Evolutionary conservation across 257 asterid genomes (phyloP), one percentile per base, ranked within the genome.

Genomic region (Fraxinus anomala): DNA sequence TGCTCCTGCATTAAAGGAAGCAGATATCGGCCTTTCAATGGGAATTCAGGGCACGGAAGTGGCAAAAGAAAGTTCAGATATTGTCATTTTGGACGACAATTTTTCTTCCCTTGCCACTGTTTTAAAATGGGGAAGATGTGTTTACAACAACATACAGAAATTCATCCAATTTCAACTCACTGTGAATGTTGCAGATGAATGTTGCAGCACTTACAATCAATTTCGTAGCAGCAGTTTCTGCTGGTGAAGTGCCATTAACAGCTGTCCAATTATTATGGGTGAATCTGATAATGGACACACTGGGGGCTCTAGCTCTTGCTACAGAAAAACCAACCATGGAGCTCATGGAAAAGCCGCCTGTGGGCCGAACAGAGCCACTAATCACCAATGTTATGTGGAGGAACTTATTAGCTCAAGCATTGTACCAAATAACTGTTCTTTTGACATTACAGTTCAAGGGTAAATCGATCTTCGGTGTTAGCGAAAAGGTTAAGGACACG

Each of bases 31-130:
- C 6, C 92, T 91, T 14, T 88, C 94, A 0, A 91, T 91, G 94
- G 97, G 96, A 10, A 88, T 88, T 36, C 93, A 91, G 21, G 95
- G 92, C 23, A 91, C 92, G 0, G 91, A 91, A 75, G 96, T 91
- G 1, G 94, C 94, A 0, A 89, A 91, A 72, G 90, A 89, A 73
- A 86, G 92, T 68, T 93, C 97, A 0, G 97, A 93, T 77, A 89
- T 91, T 5, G 92, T 91, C 31, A 93, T 93, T 79, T 51, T 93
- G 78, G 97, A 91, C 13, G 94, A 86, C 28, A 87, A 89, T 9
- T 91, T 90, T 3, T 77, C 94, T 13, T 89, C 97, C 1, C 87
- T 91, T 61, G 90, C 77, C 31, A 89, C 93, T 8, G 90, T 89
- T 49, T 19, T 84, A 31, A 80, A 69, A 63, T 86, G 90, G 88